These are phyloP conservation scores for Fraxinus anomala DNA, from an alignment of 257 asterid genomes.

Conservation along the genomic window DNA sequence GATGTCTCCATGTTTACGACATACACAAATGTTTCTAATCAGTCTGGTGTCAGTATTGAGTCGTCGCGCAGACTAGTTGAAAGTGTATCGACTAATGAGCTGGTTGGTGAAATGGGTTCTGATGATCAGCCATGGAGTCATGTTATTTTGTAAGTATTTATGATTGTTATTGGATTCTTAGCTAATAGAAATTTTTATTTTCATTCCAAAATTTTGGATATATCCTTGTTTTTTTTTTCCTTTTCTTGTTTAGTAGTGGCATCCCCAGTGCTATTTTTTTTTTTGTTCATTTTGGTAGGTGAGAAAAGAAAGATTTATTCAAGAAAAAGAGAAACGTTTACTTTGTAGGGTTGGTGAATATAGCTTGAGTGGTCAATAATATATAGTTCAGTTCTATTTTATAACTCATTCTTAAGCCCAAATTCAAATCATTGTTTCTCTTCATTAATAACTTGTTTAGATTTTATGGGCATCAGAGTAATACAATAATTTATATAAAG, in stretches of 20 bases:
- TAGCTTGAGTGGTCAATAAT: not conserved
- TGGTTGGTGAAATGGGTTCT: not conserved
- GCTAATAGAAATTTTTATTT: too few relatives aligned
- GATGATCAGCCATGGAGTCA: not conserved
- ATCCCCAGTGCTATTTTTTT: not conserved
- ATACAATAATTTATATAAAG: too few relatives aligned
- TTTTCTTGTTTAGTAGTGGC: not conserved
- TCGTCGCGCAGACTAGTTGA: not conserved
- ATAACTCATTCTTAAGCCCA: not conserved
- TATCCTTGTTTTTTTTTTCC: not conserved
- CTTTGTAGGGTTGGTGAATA: not conserved
- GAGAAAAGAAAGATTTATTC: not conserved
- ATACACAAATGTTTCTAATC: not conserved
- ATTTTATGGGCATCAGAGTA: too few relatives aligned
- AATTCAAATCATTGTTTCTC: not conserved
- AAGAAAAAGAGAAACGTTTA: not conserved
- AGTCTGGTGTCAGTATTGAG: not conserved
- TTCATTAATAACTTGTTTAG: not conserved
- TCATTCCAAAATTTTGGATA: not conserved
- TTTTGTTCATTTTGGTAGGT: not conserved
- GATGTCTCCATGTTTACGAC: slow-evolving; percentile 4
- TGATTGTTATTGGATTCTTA: not conserved
- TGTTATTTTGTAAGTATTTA: not conserved
- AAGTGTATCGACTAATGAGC: not conserved
- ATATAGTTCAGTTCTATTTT: too few relatives aligned